Percentiles rank a stretch among this genome's conserved stretches.
Conservation (phyloP, 2,329 filamentous ascomycete species). For the Colletotrichum kahawae region DNA sequence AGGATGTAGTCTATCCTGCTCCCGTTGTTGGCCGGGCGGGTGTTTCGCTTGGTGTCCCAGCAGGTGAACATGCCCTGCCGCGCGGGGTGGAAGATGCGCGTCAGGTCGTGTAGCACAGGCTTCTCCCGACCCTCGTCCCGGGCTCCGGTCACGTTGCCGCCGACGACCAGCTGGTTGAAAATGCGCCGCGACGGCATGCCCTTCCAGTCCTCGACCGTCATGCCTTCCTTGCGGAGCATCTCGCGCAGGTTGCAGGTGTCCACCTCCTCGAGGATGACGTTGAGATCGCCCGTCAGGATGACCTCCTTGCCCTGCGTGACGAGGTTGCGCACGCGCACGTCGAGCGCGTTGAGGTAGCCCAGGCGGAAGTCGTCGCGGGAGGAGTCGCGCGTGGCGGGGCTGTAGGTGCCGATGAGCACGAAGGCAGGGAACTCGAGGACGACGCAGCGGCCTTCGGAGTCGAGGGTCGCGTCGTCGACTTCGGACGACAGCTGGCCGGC, state of each 20-base stretch:
- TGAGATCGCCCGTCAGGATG: constrained; percentile 86
- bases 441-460: constrained; percentile 91
- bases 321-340: constrained; percentile 85
- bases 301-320: constrained; percentile 82
- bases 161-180: constrained; percentile 84
- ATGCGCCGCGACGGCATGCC: constrained; percentile 74
- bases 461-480: constrained; percentile 75
- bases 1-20: constrained; percentile 93
- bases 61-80: constrained; percentile 94
- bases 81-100: constrained; percentile 79
- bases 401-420: constrained; percentile 90
- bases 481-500: constrained; percentile 66
- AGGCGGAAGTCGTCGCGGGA: constrained; percentile 81
- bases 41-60: constrained; percentile 94
- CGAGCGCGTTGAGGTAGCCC: constrained; percentile 79
- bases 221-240: constrained; percentile 70
- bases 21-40: constrained; percentile 93
- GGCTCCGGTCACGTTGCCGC: constrained; percentile 69
- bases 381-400: constrained; percentile 87
- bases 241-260: constrained; percentile 81
- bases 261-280: constrained; percentile 72
- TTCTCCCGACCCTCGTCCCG: constrained; percentile 73
- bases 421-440: constrained; percentile 94
- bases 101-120: constrained; percentile 83
- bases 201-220: constrained; percentile 75